Evolutionary conservation across 139 green algal genomes (phyloP).

Genomic region (Chlorella sorokiniana): DNA sequence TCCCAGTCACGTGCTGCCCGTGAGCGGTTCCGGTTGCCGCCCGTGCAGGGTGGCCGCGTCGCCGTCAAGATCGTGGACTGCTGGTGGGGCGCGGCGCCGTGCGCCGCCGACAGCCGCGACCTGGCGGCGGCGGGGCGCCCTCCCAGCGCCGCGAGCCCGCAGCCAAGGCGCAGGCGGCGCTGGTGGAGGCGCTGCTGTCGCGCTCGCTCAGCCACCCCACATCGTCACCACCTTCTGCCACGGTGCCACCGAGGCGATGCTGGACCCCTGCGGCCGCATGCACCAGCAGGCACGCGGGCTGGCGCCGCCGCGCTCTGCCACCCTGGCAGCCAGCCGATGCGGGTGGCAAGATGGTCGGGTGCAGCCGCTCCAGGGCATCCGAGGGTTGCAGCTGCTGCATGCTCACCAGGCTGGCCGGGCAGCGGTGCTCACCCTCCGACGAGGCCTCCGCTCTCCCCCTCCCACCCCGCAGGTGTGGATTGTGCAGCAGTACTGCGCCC

Average conservation of each 20-base stretch:
- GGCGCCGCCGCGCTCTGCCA: too few species aligned
- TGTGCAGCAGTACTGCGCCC: constrained; percentile 59
- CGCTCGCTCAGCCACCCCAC: constrained; percentile 51
- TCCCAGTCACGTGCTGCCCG: too few species aligned
- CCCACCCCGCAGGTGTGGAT: constrained; percentile 76
- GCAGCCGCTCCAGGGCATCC: too few species aligned
- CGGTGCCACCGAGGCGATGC: not conserved
- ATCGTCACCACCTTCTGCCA: constrained; percentile 44
- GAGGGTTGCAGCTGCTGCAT: too few species aligned
- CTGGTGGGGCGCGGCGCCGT: not conserved
- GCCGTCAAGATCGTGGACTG: constrained; percentile 65
- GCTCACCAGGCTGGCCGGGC: too few species aligned
- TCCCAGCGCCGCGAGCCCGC: not conserved
- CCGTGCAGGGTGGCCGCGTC: constrained; percentile 40
- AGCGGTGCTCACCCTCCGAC: too few species aligned
- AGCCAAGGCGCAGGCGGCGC: not conserved
- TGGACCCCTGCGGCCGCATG: not conserved
- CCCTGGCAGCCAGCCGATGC: too few species aligned
- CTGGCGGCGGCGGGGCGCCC: not conserved
- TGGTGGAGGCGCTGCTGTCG: constrained; percentile 49
- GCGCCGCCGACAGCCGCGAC: not conserved
- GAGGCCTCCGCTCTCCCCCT: too few species aligned
- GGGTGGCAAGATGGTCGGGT: too few species aligned
- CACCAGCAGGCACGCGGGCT: too few species aligned
- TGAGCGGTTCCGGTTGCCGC: too few species aligned